phyloP scores from a whole-genome alignment of 1,139 yeast genomes.

The Zygoascus sp. region DNA sequence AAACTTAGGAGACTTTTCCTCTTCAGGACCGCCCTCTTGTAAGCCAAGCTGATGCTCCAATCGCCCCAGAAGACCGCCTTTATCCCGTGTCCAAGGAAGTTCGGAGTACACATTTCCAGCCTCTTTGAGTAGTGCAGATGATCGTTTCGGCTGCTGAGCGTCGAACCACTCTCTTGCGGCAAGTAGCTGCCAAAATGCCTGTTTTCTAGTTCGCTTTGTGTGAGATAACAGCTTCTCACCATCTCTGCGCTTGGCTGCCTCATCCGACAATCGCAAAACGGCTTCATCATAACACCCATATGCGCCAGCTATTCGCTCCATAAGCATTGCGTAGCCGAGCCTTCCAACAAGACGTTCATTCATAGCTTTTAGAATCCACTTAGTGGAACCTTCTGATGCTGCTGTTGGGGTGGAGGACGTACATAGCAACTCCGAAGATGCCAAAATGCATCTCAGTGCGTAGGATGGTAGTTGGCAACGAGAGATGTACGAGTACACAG shows the following conservation, averaged over 20 bases:
- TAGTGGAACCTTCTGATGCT: slow-evolving; percentile 35
- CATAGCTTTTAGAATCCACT: slow-evolving; percentile 37
- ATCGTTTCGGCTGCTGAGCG: slow-evolving; percentile 22
- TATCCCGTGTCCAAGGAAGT: slow-evolving; percentile 31
- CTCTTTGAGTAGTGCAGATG: slow-evolving; percentile 27
- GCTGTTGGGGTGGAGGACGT: slow-evolving; percentile 28
- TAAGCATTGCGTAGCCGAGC: slow-evolving; percentile 41
- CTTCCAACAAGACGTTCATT: slow-evolving; percentile 37
- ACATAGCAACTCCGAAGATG: slow-evolving; percentile 37
- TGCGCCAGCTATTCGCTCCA: slow-evolving; percentile 48
- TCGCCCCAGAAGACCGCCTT: slow-evolving; percentile 22
- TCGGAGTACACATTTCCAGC: slow-evolving; percentile 23
- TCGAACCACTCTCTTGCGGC: slow-evolving; percentile 71
- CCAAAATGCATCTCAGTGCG: slow-evolving; percentile 47
- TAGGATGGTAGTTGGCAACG: slow-evolving; percentile 60
- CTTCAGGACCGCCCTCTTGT: not conserved
- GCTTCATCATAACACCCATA: slow-evolving; percentile 31
- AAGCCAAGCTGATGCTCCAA: slow-evolving; percentile 12
- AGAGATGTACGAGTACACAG: slow-evolving; percentile 58
- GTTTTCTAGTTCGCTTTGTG: slow-evolving; percentile 54
- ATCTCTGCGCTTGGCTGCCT: slow-evolving; percentile 19
- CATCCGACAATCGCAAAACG: slow-evolving; percentile 3
- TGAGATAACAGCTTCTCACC: slow-evolving; percentile 34
- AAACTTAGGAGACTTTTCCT: too few species aligned
- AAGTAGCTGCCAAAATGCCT: slow-evolving; percentile 72